Evolutionary conservation across 2,329 filamentous ascomycete species (phyloP), one percentile per base, ranked within the genome.

Genomic region (Hymenoscyphus linearis): DNA sequence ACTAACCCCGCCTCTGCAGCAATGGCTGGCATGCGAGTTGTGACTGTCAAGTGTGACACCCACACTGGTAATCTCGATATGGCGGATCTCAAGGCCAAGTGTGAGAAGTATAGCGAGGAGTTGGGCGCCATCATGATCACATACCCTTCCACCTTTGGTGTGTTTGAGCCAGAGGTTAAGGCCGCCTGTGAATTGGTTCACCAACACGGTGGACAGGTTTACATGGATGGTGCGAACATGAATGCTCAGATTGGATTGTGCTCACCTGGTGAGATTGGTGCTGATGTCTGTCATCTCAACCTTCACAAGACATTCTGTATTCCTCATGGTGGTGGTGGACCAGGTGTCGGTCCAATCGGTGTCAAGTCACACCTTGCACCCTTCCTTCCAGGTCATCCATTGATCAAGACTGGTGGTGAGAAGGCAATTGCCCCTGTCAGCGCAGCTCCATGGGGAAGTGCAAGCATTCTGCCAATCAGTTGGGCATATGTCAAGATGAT

Each of bases 291-390:
- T 82, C 93, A 97, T 79, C 81, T 98, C 63, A 98, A 98, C 77
- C 83, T 98, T 50, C 93, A 98, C 85, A 98, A 98, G 84, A 98
- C 93, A 2, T 98, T 98, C 81, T 98, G 93, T 74, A 98, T 98
- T 71, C 93, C 93, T 54, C 93, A 98, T 76, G 93, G 93, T 60
- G 93, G 93, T 65, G 93, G 93, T 66, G 93, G 93, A 16, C 93
- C 93, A 10, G 93, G 93, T 70, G 91, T 97, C 40, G 93, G 93
- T 2, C 93, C 93, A 58, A 96, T 98, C 67, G 93, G 92, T 72
- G 93, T 96, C 60, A 95, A 93, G 74, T 78, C 85, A 63, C 90
- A 96, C 71, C 85, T 98, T 56, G 77, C 83, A 6, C 85, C 85
- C 5, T 92, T 87, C 80, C 82, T 97, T 14, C 91, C 93, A 4